Evolutionary conservation across 208 protist genomes (phyloP), one percentile per base, ranked within the genome.

Genomic region (Porcisia hertigi): DNA sequence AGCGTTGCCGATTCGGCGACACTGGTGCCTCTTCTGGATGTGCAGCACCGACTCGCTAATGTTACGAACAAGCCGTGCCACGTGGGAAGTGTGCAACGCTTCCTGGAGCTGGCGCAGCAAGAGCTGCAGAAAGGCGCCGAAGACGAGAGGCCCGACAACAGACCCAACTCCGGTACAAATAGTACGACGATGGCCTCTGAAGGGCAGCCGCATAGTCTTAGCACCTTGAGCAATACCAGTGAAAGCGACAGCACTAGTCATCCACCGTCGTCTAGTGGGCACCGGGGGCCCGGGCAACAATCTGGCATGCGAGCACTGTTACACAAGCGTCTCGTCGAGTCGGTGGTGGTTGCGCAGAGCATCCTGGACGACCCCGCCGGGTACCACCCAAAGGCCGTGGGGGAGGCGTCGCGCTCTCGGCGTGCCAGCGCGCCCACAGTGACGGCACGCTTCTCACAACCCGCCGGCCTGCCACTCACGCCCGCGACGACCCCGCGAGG

Each of bases 11-110:
- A 91, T 76, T 65, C 67, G 18, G 60, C 78, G 54, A 64, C 80
- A 20, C 36, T 69, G 14, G 70, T 88, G 65, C 87, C 84, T 73
- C 75, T 86, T 16, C 83, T 94, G 57, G 85, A 88, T 70, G 82
- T 83, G 59, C 87, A 94, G 76, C 73, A 81, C 64, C 87, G 81
- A 49, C 73, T 94, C 16, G 41, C 71, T 60, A 85, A 59, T 45
- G 72, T 92, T 25, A 58, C 60, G 36, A 92, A 91, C 77, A 87
- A 85, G 70, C 79, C 79, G 6, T 80, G 75, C 34, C 82, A 80
- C 55, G 66, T 88, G 2, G 86, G 90, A 20, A 92, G 87, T 64
- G 69, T 89, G 9, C 75, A 41, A 12, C 78, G 75, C 25, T 94
- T 91, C 47, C 41, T 87, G 63, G 77, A 85, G 57, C 79, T 87